Conservation (phyloP, 192 early-diverging fungal genomes). For the Phlyctochytrium bullatum region DNA sequence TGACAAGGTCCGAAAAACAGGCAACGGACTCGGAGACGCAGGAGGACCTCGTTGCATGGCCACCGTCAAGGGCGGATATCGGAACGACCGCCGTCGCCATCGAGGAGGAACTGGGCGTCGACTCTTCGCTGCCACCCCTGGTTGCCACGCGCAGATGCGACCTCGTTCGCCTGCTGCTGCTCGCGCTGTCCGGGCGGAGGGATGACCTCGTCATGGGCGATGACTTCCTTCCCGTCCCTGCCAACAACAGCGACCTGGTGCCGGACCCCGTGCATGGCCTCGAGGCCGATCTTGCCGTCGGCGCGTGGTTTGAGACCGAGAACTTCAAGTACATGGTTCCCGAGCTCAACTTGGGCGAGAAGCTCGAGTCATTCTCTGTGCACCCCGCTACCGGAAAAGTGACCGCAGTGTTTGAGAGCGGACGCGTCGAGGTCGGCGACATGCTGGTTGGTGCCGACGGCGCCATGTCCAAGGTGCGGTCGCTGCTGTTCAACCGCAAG, state of each 20-base stretch:
- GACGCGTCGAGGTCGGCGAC: conserved; percentile 29
- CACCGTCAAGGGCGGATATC: conserved; percentile 21
- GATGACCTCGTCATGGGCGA: conserved; percentile 32
- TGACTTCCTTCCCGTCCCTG: conserved; percentile 27
- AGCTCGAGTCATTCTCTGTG: conserved; percentile 41
- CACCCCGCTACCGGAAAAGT: conserved; percentile 41
- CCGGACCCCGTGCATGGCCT: conserved; percentile 12
- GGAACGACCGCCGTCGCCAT: conserved; percentile 7
- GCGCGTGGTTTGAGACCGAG: conserved; percentile 16
- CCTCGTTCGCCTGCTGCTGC: conserved; percentile 46
- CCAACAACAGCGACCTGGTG: conserved; percentile 34
- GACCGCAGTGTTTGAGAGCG: conserved; percentile 41
- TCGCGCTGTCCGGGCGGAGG: conserved; percentile 33
- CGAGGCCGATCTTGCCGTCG: conserved; percentile 39
- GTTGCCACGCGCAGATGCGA: conserved; percentile 43
- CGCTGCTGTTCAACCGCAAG: conserved; percentile 30
- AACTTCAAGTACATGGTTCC: neutral
- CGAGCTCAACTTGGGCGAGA: conserved; percentile 27
- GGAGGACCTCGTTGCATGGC: conserved; percentile 32
- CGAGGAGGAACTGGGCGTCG: neutral
- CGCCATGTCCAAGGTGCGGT: conserved; percentile 42
- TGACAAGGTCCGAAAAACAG: conserved; percentile 2
- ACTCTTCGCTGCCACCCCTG: conserved; percentile 38
- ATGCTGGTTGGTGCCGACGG: conserved; percentile 53
- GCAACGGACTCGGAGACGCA: conserved; percentile 26